Percentiles rank a stretch among this genome's conserved stretches.
phyloP scores from a whole-genome alignment of 2,329 filamentous ascomycete genomes.

The Penicillium glabrum region DNA sequence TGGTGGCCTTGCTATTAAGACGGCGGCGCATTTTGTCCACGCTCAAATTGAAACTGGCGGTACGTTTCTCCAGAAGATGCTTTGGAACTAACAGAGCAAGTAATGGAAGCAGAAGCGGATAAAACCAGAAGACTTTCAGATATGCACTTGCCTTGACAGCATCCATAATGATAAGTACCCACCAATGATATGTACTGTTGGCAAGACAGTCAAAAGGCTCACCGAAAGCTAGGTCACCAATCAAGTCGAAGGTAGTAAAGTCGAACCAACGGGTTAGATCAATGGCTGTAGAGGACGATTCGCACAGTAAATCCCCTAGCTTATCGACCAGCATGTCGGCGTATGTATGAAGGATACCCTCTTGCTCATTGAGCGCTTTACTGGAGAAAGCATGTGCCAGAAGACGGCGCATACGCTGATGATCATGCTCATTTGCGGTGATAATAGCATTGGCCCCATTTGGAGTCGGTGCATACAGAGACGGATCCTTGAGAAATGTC shows the following conservation, averaged over 20 bases:
- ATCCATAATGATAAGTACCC: slow-evolving; percentile 29
- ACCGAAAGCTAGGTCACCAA: slow-evolving; percentile 36
- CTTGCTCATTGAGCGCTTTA: slow-evolving; percentile 33
- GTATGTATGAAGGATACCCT: slow-evolving; percentile 32
- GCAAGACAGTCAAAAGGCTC: slow-evolving; percentile 33
- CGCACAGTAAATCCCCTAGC: slow-evolving; percentile 8
- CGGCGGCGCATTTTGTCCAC: slow-evolving; percentile 22
- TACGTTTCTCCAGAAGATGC: slow-evolving; percentile 14
- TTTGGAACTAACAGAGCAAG: slow-evolving; percentile 17
- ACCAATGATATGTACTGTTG: slow-evolving; percentile 28
- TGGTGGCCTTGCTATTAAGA: slow-evolving; percentile 11
- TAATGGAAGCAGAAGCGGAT: slow-evolving; percentile 15
- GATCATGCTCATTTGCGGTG: slow-evolving; percentile 25
- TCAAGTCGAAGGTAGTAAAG: slow-evolving; percentile 35
- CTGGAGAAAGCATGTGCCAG: slow-evolving; percentile 38
- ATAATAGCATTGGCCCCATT: slow-evolving; percentile 26
- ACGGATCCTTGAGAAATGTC: slow-evolving; percentile 25
- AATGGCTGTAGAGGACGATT: background rate
- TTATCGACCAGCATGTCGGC: slow-evolving; percentile 28
- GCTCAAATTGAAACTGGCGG: slow-evolving; percentile 16
- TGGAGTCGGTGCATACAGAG: slow-evolving; percentile 20
- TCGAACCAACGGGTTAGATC: slow-evolving; percentile 26
- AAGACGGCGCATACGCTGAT: slow-evolving; percentile 33
- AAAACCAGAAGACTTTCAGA: slow-evolving; percentile 22
- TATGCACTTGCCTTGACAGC: slow-evolving; percentile 24